These are phyloP conservation scores for Shiraia sp. DNA, from an alignment of 2,329 filamentous ascomycete species.

Conservation along the genomic window DNA sequence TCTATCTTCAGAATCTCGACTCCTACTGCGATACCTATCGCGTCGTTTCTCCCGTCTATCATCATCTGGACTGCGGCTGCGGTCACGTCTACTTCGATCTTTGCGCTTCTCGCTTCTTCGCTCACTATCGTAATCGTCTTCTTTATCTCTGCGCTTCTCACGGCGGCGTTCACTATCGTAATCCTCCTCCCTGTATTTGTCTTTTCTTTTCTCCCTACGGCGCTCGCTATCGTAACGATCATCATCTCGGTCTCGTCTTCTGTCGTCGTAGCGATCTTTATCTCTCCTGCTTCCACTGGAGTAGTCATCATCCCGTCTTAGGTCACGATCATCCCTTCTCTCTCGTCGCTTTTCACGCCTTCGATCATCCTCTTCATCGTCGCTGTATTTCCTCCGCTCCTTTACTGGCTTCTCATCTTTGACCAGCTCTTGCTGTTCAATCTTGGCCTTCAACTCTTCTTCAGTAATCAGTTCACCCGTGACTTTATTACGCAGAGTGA, in stretches of 20 bases:
- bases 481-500: conserved; percentile 63
- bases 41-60: conserved; percentile 24
- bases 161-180: conserved; percentile 24
- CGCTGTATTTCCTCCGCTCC: conserved; percentile 15
- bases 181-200: conserved; percentile 19
- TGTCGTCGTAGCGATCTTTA: conserved; percentile 15
- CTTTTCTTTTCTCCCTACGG: conserved; percentile 16
- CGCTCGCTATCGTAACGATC: conserved; percentile 18
- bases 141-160: conserved; percentile 22
- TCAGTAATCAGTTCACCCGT: conserved; percentile 67
- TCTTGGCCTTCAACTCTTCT: conserved; percentile 60
- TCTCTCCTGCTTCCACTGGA: conserved; percentile 19
- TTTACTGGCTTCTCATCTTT: conserved; percentile 41
- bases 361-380: conserved; percentile 15
- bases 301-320: conserved; percentile 25
- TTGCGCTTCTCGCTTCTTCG: conserved; percentile 12
- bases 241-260: conserved; percentile 12
- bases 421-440: conserved; percentile 54
- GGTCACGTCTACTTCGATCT: conserved; percentile 8
- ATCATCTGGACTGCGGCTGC: conserved; percentile 33
- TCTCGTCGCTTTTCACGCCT: conserved; percentile 20
- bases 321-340: conserved; percentile 8
- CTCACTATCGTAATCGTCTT: conserved; percentile 18
- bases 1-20: conserved; percentile 28
- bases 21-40: conserved; percentile 29